Percentiles rank a stretch among this genome's conserved stretches.
Conservation (phyloP, 768 basidiomycete species). For the Leccinum subgranulosum region DNA sequence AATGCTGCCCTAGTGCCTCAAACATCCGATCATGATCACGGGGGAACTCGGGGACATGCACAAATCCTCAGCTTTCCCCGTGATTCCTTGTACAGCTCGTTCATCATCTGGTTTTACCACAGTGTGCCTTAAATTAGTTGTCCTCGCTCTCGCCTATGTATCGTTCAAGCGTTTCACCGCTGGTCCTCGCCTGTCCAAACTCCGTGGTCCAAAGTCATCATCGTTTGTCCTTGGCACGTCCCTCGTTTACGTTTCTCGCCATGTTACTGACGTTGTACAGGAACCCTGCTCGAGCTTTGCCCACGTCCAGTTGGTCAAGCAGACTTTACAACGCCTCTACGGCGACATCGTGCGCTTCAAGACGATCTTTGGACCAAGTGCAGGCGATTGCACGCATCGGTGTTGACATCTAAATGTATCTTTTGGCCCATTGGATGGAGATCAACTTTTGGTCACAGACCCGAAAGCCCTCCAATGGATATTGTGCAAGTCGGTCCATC, state of each 20-base stretch:
- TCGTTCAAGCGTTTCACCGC: not conserved
- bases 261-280: slow-evolving; percentile 26
- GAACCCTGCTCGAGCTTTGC: slow-evolving; percentile 28
- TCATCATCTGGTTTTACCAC: not conserved
- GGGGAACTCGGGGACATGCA: not conserved
- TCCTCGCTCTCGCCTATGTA: slow-evolving; percentile 6
- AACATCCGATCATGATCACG: slow-evolving; percentile 10
- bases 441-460: slow-evolving; percentile 45
- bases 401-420: slow-evolving; percentile 4
- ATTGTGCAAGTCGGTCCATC: slow-evolving; percentile 41
- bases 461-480: slow-evolving; percentile 43
- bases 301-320: slow-evolving; percentile 24
- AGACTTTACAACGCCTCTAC: slow-evolving; percentile 28
- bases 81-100: not conserved
- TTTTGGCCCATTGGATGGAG: slow-evolving; percentile 30
- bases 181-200: slow-evolving; percentile 10
- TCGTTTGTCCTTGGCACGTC: slow-evolving; percentile 21
- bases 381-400: not conserved
- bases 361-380: slow-evolving; percentile 24
- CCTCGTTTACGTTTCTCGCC: not conserved
- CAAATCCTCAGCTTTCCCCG: not conserved
- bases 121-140: not conserved
- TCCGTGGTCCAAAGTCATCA: slow-evolving; percentile 20
- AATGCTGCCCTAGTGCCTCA: not conserved
- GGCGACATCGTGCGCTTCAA: slow-evolving; percentile 30